These are phyloP conservation scores for Lonicera japonica DNA, from an alignment of 129 eudicot genomes.

Conservation along the genomic window DNA sequence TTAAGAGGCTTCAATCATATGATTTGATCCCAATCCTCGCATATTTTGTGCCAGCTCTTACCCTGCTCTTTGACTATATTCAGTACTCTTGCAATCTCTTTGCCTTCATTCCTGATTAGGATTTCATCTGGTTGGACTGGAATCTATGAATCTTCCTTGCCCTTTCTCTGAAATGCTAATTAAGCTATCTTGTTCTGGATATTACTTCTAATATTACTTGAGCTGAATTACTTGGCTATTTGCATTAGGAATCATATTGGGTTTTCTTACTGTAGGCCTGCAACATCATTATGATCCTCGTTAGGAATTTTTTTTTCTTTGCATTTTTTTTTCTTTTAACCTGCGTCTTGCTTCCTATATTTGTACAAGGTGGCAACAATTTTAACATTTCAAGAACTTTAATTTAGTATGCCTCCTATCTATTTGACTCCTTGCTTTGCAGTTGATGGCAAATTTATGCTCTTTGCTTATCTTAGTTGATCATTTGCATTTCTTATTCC, in stretches of 20 bases:
- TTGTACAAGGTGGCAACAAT: not conserved
- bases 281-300: not conserved
- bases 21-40: not conserved
- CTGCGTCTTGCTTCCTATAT: too few species aligned
- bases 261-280: not conserved
- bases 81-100: too few species aligned
- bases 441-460: not conserved
- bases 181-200: not conserved
- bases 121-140: not conserved
- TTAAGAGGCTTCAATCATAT: not conserved
- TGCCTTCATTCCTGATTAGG: not conserved
- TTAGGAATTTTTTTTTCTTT: not conserved
- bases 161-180: not conserved
- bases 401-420: not conserved
- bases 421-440: not conserved
- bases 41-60: not conserved
- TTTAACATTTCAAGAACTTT: too few species aligned
- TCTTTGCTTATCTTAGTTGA: not conserved
- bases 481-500: slow-evolving; percentile 14
- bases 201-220: not conserved
- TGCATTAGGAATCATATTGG: not conserved
- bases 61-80: not conserved
- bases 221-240: not conserved
- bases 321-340: too few species aligned
- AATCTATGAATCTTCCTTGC: not conserved